Percentiles rank a stretch among this genome's conserved stretches.
Evolutionary conservation across 2,329 filamentous ascomycete genomes (phyloP).

Genomic region (Pseudovirgaria hyperparasitica): DNA sequence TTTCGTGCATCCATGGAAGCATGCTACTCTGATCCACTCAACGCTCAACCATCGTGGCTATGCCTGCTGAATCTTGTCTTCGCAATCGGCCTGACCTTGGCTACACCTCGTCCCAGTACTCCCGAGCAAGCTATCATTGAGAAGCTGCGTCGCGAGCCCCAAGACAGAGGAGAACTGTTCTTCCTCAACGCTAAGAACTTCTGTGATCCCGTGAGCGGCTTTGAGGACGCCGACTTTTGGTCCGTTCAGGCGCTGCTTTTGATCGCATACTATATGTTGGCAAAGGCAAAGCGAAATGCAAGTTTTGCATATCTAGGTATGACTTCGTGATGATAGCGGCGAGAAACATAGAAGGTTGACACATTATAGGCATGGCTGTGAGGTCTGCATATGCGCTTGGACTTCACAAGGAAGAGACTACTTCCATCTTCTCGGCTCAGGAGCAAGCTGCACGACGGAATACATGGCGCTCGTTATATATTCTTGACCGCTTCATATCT

Average conservation of each 20-base stretch:
- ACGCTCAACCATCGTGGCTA: slow-evolving; percentile 37
- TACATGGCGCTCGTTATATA: slow-evolving; percentile 51
- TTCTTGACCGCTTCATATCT: slow-evolving; percentile 51
- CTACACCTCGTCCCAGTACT: slow-evolving; percentile 38
- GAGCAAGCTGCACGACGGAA: slow-evolving; percentile 40
- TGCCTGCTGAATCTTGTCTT: slow-evolving; percentile 51
- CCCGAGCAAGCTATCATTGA: slow-evolving; percentile 39
- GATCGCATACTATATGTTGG: slow-evolving; percentile 52
- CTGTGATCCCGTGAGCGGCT: slow-evolving; percentile 33
- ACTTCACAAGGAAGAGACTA: slow-evolving; percentile 47
- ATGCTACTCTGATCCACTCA: slow-evolving; percentile 43
- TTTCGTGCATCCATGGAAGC: slow-evolving; percentile 39
- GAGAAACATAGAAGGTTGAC: slow-evolving; percentile 4
- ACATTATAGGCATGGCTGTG: slow-evolving; percentile 45
- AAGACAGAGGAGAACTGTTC: slow-evolving; percentile 48
- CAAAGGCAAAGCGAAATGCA: slow-evolving; percentile 48
- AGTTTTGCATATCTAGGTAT: slow-evolving; percentile 50
- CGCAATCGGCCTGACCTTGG: slow-evolving; percentile 49
- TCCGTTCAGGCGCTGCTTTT: slow-evolving; percentile 50
- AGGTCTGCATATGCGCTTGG: slow-evolving; percentile 50
- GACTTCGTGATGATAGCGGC: slow-evolving; percentile 3
- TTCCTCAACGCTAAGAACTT: slow-evolving; percentile 47
- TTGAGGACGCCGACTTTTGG: slow-evolving; percentile 53
- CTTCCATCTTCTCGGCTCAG: slow-evolving; percentile 37
- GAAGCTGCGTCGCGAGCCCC: slow-evolving; percentile 34